Percentiles rank a stretch among this genome's conserved stretches.
phyloP scores from a whole-genome alignment of 306 rosid species.

The Acacia acuminata region DNA sequence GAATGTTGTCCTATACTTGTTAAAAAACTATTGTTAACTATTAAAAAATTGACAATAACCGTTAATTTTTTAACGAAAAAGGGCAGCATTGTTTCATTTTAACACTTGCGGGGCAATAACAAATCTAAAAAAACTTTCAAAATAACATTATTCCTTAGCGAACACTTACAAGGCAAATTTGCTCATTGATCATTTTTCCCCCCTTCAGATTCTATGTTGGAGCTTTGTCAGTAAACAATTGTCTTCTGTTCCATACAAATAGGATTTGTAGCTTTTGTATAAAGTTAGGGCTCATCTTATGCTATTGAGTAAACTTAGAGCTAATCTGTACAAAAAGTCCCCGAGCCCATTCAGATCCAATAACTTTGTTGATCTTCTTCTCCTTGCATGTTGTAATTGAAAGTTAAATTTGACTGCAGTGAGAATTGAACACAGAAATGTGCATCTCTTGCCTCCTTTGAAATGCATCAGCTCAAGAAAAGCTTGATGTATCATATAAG shows the following conservation, averaged over 20 bases:
- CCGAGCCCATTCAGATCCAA: background rate
- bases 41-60: too few relatives aligned
- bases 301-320: background rate
- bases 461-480: background rate
- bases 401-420: background rate
- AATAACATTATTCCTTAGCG: too few relatives aligned
- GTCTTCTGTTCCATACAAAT: conserved; percentile 35
- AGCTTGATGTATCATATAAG: background rate
- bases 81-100: too few relatives aligned
- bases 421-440: background rate
- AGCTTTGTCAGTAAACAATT: background rate
- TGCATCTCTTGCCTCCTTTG: background rate
- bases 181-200: background rate
- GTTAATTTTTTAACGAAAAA: too few relatives aligned
- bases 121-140: too few relatives aligned
- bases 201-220: background rate
- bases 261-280: conserved; percentile 44
- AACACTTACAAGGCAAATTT: too few relatives aligned
- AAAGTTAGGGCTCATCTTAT: conserved; percentile 30
- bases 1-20: too few relatives aligned
- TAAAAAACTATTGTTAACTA: too few relatives aligned
- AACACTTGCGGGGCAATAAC: too few relatives aligned
- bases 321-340: background rate
- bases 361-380: background rate
- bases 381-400: background rate